Percentiles rank a stretch among this genome's conserved stretches.
phyloP scores from a whole-genome alignment of 768 basidiomycete genomes.

The Trichaptum fuscoviolaceum region DNA sequence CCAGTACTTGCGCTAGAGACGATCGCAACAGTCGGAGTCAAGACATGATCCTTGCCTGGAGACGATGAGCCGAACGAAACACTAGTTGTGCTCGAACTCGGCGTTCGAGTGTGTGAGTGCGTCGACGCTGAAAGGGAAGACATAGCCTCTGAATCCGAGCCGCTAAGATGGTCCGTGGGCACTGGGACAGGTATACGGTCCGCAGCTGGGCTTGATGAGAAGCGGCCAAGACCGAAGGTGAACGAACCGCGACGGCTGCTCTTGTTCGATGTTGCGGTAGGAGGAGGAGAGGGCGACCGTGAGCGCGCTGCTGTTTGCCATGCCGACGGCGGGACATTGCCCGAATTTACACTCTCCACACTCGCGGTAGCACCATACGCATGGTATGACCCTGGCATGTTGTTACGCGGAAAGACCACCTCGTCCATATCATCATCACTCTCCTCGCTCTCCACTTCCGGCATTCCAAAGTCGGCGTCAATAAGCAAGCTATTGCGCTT shows the following conservation, averaged over 20 bases:
- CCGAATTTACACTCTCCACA: background rate
- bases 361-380: background rate
- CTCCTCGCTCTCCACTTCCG: slow-evolving; percentile 50
- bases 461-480: slow-evolving; percentile 61
- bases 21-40: background rate
- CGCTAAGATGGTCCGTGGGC: background rate
- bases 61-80: background rate
- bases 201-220: background rate
- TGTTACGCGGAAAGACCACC: background rate
- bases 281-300: background rate
- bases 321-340: background rate
- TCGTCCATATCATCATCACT: background rate
- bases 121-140: background rate
- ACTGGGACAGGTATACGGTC: background rate
- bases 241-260: background rate
- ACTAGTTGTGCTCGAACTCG: background rate
- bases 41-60: background rate
- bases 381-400: background rate
- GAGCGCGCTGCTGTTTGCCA: background rate
- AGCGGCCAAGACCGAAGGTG: background rate
- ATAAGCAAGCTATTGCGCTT: slow-evolving; percentile 64
- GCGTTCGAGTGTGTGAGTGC: background rate
- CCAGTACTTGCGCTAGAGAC: background rate
- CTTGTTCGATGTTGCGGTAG: background rate
- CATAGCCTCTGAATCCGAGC: background rate